Conservation (phyloP, 148 eudicot species). For the Oxyria digyna region DNA sequence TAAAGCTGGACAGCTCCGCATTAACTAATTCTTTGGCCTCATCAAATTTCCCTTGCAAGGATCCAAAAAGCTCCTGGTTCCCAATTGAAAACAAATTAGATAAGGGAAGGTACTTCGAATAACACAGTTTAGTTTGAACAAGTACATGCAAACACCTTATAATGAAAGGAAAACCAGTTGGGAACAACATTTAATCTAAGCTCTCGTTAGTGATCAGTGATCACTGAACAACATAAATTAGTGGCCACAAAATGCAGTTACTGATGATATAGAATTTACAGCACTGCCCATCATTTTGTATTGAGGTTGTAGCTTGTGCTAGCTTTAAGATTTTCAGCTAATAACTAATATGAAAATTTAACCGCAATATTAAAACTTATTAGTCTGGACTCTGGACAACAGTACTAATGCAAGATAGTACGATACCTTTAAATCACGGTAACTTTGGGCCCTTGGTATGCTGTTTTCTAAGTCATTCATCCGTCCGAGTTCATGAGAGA, state of each 20-base stretch:
- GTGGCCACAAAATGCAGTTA: background rate
- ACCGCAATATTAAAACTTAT: background rate
- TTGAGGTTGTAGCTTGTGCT: background rate
- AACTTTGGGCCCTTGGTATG: slow-evolving; percentile 43
- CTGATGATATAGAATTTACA: background rate
- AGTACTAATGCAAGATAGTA: background rate
- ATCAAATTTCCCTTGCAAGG: slow-evolving; percentile 41
- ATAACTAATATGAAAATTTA: background rate
- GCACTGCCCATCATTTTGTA: background rate
- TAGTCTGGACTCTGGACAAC: background rate
- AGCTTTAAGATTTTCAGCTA: background rate
- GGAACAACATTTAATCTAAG: background rate
- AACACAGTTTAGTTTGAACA: background rate
- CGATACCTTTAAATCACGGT: slow-evolving; percentile 40
- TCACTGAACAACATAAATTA: background rate
- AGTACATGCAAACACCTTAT: background rate
- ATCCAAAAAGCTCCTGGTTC: slow-evolving; percentile 45
- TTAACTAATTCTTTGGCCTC: slow-evolving; percentile 50
- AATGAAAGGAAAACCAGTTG: background rate
- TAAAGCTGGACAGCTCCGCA: slow-evolving; percentile 38
- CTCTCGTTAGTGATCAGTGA: background rate
- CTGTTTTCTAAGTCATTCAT: slow-evolving; percentile 30
- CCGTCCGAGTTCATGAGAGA: slow-evolving; percentile 62
- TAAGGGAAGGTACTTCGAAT: background rate
- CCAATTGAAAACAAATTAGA: slow-evolving; percentile 7